A percentile compares a stretch with the other conserved stretches of the same genome.
Evolutionary conservation across 2,329 filamentous ascomycete species (phyloP).

Genomic region (Alternaria arborescens): DNA sequence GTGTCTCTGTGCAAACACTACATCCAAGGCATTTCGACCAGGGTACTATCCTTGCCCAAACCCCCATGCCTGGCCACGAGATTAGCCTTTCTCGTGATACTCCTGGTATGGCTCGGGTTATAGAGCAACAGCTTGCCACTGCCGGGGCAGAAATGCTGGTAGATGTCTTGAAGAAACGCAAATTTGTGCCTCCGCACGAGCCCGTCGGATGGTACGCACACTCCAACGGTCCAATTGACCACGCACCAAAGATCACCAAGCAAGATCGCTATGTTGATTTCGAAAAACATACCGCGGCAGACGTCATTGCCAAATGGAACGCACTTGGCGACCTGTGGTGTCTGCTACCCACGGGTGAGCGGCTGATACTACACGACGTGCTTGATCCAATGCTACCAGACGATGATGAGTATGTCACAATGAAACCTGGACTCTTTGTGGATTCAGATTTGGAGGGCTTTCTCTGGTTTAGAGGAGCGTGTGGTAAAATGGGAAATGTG

Average conservation of each 20-base stretch:
- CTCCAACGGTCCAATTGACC: slow-evolving; percentile 40
- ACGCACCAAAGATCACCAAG: slow-evolving; percentile 78
- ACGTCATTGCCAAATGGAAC: slow-evolving; percentile 64
- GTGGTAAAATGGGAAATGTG: background rate
- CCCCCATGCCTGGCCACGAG: slow-evolving; percentile 58
- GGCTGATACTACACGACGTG: slow-evolving; percentile 39
- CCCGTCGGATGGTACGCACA: slow-evolving; percentile 43
- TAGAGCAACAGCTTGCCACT: slow-evolving; percentile 65
- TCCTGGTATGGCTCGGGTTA: slow-evolving; percentile 53
- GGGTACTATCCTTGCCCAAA: slow-evolving; percentile 77
- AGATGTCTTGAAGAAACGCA: slow-evolving; percentile 66
- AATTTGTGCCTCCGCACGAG: slow-evolving; percentile 71
- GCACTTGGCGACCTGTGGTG: slow-evolving; percentile 75
- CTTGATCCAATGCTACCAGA: background rate
- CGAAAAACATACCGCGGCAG: slow-evolving; percentile 60
- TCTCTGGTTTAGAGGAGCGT: slow-evolving; percentile 5
- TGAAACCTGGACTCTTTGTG: slow-evolving; percentile 16
- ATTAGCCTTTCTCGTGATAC: slow-evolving; percentile 60
- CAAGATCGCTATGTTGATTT: slow-evolving; percentile 71
- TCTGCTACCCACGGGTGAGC: slow-evolving; percentile 35
- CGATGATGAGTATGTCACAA: no score
- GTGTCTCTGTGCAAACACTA: slow-evolving; percentile 87
- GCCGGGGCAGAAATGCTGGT: slow-evolving; percentile 77
- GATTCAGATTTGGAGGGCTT: background rate
- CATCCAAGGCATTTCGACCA: slow-evolving; percentile 79